A percentile compares a stretch with the other conserved stretches of the same genome.
Evolutionary conservation across 495 filamentous ascomycete genomes (phyloP).

Genomic region (Elaphomyces granulatus): DNA sequence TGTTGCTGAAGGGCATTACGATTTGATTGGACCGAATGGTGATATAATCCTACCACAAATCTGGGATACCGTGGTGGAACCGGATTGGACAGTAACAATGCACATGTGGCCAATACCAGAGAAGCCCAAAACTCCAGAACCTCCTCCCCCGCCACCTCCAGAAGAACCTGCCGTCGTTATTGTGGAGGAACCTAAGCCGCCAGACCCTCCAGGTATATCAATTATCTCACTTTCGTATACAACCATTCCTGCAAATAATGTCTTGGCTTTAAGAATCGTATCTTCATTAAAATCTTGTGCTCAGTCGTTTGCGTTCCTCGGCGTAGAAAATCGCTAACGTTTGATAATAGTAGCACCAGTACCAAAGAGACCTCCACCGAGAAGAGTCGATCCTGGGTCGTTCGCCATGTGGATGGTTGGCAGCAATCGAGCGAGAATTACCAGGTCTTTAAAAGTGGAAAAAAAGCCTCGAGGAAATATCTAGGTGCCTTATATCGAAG

Average conservation of each 20-base stretch:
- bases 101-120: slow-evolving; percentile 91
- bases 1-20: slow-evolving; percentile 74
- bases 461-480: slow-evolving; percentile 28
- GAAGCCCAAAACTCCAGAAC: slow-evolving; percentile 31
- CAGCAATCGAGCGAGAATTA: slow-evolving; percentile 14
- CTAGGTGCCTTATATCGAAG: too few species aligned
- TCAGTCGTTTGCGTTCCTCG: too few species aligned
- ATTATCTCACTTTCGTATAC: background rate
- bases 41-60: slow-evolving; percentile 80
- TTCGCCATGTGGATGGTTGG: slow-evolving; percentile 33
- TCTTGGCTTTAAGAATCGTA: too few species aligned
- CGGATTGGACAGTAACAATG: slow-evolving; percentile 86
- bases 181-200: slow-evolving; percentile 24
- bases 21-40: slow-evolving; percentile 67
- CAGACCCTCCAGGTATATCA: slow-evolving; percentile 17
- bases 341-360: slow-evolving; percentile 8
- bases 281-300: too few species aligned
- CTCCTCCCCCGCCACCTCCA: slow-evolving; percentile 15
- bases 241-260: too few species aligned
- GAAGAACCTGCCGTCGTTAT: slow-evolving; percentile 8
- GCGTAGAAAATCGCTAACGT: background rate
- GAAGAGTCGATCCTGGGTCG: slow-evolving; percentile 16
- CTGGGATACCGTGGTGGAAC: slow-evolving; percentile 75
- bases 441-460: slow-evolving; percentile 23
- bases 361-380: slow-evolving; percentile 18